Base-by-base conservation (phyloP, 1,284 basidiomycete species). In the Pascua guehoae region DNA sequence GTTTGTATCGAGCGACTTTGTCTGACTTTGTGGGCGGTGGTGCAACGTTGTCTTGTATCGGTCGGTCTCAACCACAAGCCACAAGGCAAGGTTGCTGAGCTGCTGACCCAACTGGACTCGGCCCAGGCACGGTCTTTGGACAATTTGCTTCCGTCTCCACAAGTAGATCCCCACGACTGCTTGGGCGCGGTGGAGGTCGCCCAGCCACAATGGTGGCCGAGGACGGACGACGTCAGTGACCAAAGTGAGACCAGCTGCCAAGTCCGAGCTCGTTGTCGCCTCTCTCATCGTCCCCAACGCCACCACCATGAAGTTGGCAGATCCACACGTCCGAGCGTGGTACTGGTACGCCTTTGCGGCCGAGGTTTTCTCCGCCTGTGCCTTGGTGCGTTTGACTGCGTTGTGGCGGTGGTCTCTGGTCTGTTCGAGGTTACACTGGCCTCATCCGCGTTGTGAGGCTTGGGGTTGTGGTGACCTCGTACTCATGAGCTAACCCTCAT, bases 281-380 rank as follows among this genome's bases (percentile, higher is more conserved):
- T 17, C 39, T 18, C 47, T 39, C 37, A 40, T 40, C 47, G 37
- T 18, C 12, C n/a, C 14, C 36, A 41, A 38, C 16, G 38, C 18
- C 24, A 17, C 40, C 44, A 36, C 44, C 12, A 48, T 53, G 40
- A 53, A 51, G 11, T 32, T 47, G 47, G 49, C 56, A 18, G 50
- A 53, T 16, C 56, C 56, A 7, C 71, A 71, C 51, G 66, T 72
- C 15, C 50, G 66, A 38, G 72, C 71, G 7, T 75, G 73, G 73
- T 78, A 74, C 56, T 66, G 64, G 47, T 78, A 75, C 56, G 66
- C 73, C 43, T 75, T 73, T 42, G 76, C 74, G 2, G 70, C 70
- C 9, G 74, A 76, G 60, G 73, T 78, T 8, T 78, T 71, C 49
- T 63, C 70, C 10, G 74, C 71, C 5, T 74, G 68, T 61, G 72